Conservation (phyloP, 768 basidiomycete genomes). For the Suillus decipiens region DNA sequence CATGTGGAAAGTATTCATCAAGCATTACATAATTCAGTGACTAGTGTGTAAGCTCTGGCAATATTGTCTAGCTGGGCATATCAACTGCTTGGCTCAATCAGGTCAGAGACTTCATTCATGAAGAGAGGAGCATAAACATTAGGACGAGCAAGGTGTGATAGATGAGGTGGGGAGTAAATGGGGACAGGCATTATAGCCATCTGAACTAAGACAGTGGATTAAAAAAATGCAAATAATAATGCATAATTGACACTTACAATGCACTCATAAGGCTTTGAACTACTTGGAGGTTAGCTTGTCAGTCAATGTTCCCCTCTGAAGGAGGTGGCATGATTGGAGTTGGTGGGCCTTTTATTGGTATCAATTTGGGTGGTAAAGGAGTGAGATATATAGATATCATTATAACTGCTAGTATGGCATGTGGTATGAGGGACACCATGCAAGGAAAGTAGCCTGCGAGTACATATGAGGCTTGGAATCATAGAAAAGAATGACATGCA, state of each 20-base stretch:
- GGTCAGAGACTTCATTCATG: too few relatives aligned
- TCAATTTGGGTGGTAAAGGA: constrained; percentile 18
- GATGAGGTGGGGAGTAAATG: constrained; percentile 35
- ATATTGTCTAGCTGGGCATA: too few relatives aligned
- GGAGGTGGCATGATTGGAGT: background rate
- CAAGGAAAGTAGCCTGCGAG: constrained; percentile 74
- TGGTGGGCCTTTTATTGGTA: background rate
- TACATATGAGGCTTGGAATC: background rate
- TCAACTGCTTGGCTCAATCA: too few relatives aligned
- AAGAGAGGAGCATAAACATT: background rate
- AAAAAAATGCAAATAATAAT: background rate
- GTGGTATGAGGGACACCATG: constrained; percentile 69
- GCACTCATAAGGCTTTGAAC: constrained; percentile 92
- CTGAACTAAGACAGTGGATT: constrained; percentile 48
- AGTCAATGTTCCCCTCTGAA: constrained; percentile 68
- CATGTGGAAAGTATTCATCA: too few relatives aligned
- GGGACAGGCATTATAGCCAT: constrained; percentile 54
- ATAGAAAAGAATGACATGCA: constrained; percentile 27
- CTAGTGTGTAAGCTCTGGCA: too few relatives aligned
- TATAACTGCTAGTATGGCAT: constrained; percentile 57
- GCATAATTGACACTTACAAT: constrained; percentile 49
- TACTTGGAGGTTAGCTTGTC: constrained; percentile 85
- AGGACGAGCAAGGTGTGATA: background rate
- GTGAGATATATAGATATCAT: constrained; percentile 66
- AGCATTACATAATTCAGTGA: too few relatives aligned